phyloP scores from a whole-genome alignment of 192 early-diverging fungal genomes.

The Glomus cerebriforme region DNA sequence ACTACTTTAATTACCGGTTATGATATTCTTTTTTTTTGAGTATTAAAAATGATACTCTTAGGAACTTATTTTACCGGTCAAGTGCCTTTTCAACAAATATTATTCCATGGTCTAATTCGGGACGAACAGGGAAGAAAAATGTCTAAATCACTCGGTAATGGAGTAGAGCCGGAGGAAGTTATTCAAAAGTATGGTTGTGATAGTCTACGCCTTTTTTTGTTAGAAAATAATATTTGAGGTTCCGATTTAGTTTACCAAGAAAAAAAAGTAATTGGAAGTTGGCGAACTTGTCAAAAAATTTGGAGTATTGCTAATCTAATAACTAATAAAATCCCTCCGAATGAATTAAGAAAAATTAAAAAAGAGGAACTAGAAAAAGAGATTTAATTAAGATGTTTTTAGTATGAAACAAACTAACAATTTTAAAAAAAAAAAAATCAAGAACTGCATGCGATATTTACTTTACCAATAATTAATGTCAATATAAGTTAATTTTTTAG shows the following conservation, averaged over 20 bases:
- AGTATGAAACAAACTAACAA: too few relatives aligned
- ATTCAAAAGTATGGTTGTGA: conserved; percentile 27
- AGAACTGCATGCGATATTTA: too few relatives aligned
- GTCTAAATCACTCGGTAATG: conserved; percentile 20
- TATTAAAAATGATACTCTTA: conserved; percentile 22
- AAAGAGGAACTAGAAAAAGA: conserved; percentile 17
- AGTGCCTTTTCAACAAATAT: conserved; percentile 24
- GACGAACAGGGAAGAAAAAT: conserved; percentile 15
- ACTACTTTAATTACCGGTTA: conserved; percentile 14
- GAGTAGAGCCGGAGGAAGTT: conserved; percentile 12
- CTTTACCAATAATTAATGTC: too few relatives aligned
- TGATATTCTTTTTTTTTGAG: conserved; percentile 31
- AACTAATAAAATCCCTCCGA: conserved; percentile 6
- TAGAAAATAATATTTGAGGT: conserved; percentile 23
- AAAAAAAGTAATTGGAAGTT: conserved; percentile 15
- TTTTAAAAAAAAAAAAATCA: too few relatives aligned
- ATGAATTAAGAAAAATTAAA: conserved; percentile 1
- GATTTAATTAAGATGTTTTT: too few relatives aligned
- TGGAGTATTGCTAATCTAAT: conserved; percentile 20
- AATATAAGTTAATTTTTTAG: too few relatives aligned
- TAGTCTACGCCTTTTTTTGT: conserved; percentile 27
- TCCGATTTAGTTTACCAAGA: conserved; percentile 21
- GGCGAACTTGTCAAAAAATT: conserved; percentile 18
- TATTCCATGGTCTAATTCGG: conserved; percentile 23
- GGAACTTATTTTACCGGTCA: conserved; percentile 20